These are phyloP conservation scores for Pseudoperonospora humuli DNA, from an alignment of 352 stramenopile genomes.

Conservation along the genomic window DNA sequence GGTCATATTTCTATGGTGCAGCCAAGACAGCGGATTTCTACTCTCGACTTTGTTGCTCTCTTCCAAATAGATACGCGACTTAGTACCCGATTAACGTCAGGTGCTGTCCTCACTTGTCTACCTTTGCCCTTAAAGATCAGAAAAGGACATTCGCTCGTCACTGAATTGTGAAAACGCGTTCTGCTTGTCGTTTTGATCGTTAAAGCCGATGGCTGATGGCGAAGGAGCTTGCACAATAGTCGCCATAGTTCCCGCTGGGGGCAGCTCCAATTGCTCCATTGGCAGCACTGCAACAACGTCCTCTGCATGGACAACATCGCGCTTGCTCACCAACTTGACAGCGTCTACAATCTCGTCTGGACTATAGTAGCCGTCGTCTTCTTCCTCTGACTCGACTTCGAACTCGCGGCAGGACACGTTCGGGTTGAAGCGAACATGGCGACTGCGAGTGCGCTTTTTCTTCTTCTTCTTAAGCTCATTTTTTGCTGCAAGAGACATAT, in stretches of 20 bases:
- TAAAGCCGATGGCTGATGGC: slow-evolving; percentile 2
- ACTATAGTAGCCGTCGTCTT: slow-evolving; percentile 31
- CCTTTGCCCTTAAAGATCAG: slow-evolving; percentile 21
- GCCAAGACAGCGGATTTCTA: slow-evolving; percentile 12
- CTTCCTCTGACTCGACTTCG: slow-evolving; percentile 49
- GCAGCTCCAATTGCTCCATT: slow-evolving; percentile 24
- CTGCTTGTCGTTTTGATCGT: slow-evolving; percentile 1
- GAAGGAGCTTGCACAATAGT: slow-evolving; percentile 7
- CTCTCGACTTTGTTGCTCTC: slow-evolving; percentile 11
- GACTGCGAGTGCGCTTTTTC: slow-evolving; percentile 21
- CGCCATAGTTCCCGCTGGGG: slow-evolving; percentile 1
- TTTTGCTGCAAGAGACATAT: slow-evolving; percentile 22
- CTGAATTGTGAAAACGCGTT: slow-evolving; percentile 30
- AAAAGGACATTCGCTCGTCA: slow-evolving; percentile 31
- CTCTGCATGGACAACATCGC: slow-evolving; percentile 28
- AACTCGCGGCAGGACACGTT: slow-evolving; percentile 43
- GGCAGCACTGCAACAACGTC: slow-evolving; percentile 22
- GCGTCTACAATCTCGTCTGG: slow-evolving; percentile 40
- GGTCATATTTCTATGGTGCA: slow-evolving; percentile 16
- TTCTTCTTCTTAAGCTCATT: slow-evolving; percentile 29
- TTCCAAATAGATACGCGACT: slow-evolving; percentile 36
- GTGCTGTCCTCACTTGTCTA: slow-evolving; percentile 8
- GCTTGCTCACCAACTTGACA: slow-evolving; percentile 31
- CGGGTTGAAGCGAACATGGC: slow-evolving; percentile 38
- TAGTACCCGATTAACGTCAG: slow-evolving; percentile 15